Percentiles rank a stretch among this genome's conserved stretches.
Conservation (phyloP, 179 eudicot genomes). For the Beta lomatogona region DNA sequence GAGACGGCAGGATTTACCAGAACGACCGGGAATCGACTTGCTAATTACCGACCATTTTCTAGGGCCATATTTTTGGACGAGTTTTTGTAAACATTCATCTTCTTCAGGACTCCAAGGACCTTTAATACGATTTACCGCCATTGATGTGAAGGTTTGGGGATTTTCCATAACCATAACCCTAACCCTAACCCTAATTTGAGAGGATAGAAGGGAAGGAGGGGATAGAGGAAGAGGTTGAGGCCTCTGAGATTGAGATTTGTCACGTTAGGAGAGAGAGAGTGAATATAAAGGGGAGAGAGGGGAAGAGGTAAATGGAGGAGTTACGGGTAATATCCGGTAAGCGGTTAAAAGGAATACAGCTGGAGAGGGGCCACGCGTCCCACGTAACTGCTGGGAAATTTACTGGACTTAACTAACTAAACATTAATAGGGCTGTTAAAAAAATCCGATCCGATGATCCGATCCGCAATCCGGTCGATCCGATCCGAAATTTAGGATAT, state of each 20-base stretch:
- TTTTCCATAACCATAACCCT: constrained; percentile 17
- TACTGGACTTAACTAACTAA: constrained; percentile 22
- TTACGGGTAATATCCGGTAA: constrained; percentile 33
- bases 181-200: constrained; percentile 24
- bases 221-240: not conserved
- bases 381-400: constrained; percentile 26
- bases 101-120: constrained; percentile 53
- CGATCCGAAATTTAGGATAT: no score
- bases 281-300: constrained; percentile 23
- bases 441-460: no score
- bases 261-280: not conserved
- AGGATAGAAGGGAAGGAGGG: not conserved
- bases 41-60: constrained; percentile 47
- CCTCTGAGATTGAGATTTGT: not conserved
- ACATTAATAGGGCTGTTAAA: not conserved
- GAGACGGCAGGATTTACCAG: constrained; percentile 45
- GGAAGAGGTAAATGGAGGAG: constrained; percentile 1
- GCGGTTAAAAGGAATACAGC: constrained; percentile 40
- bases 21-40: constrained; percentile 41
- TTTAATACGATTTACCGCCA: constrained; percentile 33
- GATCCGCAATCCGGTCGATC: no score
- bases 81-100: constrained; percentile 27
- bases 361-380: constrained; percentile 30
- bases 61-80: constrained; percentile 36
- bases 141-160: constrained; percentile 3